Evolutionary conservation across 768 basidiomycete species (phyloP), one percentile per base, ranked within the genome.

Genomic region (Mycena maculata): DNA sequence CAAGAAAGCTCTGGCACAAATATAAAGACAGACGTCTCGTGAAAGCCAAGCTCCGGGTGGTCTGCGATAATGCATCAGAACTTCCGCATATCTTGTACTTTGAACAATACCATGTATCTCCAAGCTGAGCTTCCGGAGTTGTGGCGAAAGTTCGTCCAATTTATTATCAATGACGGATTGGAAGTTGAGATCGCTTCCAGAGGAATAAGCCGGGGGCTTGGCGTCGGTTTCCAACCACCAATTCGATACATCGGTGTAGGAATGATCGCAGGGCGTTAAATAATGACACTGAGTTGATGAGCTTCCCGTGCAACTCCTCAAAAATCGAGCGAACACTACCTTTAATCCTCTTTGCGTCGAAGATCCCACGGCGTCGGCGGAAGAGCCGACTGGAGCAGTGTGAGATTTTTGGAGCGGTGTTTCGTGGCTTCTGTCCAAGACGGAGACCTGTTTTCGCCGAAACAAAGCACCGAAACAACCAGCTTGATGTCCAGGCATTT

Each of bases 21-120:
- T 30, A 30, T 25, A n/a, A 55, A 28, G 42, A 80, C 84, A 33
- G 28, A 90, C 91, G 79, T 81, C 76, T 93, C 92, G 66, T 90
- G 74, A 72, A 90, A 93, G 67, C 76, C 81, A 64, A 90, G 73
- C 74, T 92, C 92, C 10, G 91, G 91, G 71, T 91, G 87, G 58
- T 75, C 91, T 92, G 64, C 50, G 41, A 61, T 69, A 66, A 47
- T 47, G 52, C 47, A 47, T 67, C 53, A 56, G 58, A 54, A 48
- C 56, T 52, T 31, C 15, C 31, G 44, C 23, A 13, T 63, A 31
- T 23, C 15, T 38, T 41, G 22, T n/a, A 42, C 18, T 23, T 10
- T 33, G 28, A 25, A 39, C 38, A 85, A 66, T 74, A 93, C 93
- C 85, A 72, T 93, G 92, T 38, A 95, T 92, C 30, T 87, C 80